Evolutionary conservation across 2,329 filamentous ascomycete species (phyloP).

Genomic region (Neofusicoccum kwambonambiense): DNA sequence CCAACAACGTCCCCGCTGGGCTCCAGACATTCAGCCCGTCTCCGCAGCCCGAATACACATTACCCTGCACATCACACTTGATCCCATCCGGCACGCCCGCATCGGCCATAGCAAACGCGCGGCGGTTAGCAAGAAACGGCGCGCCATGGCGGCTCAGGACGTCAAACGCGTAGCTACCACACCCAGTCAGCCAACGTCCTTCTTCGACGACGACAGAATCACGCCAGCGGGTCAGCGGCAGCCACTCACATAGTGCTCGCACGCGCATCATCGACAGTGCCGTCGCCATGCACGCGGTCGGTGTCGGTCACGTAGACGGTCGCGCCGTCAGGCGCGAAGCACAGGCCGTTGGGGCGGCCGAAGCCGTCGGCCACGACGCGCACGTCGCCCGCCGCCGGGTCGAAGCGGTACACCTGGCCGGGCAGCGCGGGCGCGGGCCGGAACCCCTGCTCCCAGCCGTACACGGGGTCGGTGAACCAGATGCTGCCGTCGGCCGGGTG

Average conservation of each 20-base stretch:
- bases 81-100: too few relatives aligned
- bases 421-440: slow-evolving; percentile 26
- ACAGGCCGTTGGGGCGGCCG: slow-evolving; percentile 44
- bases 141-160: too few relatives aligned
- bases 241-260: background rate
- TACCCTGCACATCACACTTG: too few relatives aligned
- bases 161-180: too few relatives aligned
- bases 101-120: too few relatives aligned
- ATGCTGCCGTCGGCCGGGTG: slow-evolving; percentile 38
- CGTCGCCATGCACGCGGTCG: background rate
- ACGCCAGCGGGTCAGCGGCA: too few relatives aligned
- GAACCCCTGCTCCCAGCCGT: slow-evolving; percentile 26
- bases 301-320: slow-evolving; percentile 45
- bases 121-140: too few relatives aligned
- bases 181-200: too few relatives aligned
- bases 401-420: slow-evolving; percentile 39
- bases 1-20: too few relatives aligned
- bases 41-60: too few relatives aligned
- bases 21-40: too few relatives aligned
- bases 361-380: slow-evolving; percentile 40
- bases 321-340: slow-evolving; percentile 40
- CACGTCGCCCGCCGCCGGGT: slow-evolving; percentile 27
- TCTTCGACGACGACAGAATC: too few relatives aligned
- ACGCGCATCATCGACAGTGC: slow-evolving; percentile 17
- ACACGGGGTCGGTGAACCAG: slow-evolving; percentile 48